Evolutionary conservation across 1,284 basidiomycete species (phyloP), one percentile per base, ranked within the genome.

Genomic region (Melampsora americana): DNA sequence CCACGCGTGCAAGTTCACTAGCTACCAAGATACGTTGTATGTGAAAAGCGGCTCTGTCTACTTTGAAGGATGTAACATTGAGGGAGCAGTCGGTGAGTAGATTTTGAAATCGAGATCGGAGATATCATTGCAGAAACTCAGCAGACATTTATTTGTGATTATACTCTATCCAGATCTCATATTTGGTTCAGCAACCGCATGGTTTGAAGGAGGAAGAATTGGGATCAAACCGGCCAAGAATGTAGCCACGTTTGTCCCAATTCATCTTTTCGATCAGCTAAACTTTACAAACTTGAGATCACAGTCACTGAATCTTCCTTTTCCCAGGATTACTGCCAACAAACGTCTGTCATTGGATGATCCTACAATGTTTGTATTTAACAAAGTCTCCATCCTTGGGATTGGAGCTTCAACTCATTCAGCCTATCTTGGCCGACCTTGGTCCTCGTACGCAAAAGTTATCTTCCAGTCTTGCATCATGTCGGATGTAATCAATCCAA

Each of bases 11-110:
- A 66, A 46, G 30, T 73, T 73, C 50, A 73, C 61, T 62, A 73
- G 71, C 50, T 73, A 66, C 26, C 71, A 73, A 23, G 71, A 73
- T 66, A 73, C 71, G 30, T 62, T 73, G 14, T 73, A 73, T 59
- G 50, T 66, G n/a, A 53, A 73, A 53, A 28, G 50, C 23, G 50
- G 28, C 46, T 50, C 28, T 26, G 71, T 62, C 6, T 73, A 73
- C 50, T 73, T 73, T 30, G 4, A 48, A 7, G 50, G 50, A 59
- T 73, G 71, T 46, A 65, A 56, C 23, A 73, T 73, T 42, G 62
- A 73, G 44, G 71, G 71, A 35, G 30, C 64, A 12, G 71, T 73
- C 12, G 71, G 71, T 73, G 44, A 28, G 64, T 53, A n/a, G 18
- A 7, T n/a, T n/a, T n/a, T n/a, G n/a, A n/a, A n/a, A n/a, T n/a